Conservation (phyloP, 2,329 filamentous ascomycete species). For the Apiospora sp. region DNA sequence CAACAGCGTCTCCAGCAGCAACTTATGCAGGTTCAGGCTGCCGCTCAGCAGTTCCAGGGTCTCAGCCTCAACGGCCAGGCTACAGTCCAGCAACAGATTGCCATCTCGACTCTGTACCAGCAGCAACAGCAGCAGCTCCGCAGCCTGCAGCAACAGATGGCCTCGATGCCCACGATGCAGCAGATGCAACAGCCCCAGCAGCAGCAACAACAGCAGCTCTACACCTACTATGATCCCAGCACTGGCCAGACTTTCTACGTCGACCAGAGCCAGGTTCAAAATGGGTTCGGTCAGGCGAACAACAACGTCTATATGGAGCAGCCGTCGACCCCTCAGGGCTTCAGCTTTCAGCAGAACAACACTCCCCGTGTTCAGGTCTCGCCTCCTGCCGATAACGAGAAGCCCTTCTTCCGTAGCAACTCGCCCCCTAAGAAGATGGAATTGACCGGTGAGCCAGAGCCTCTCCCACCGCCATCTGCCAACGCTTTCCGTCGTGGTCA, state of each 20-base stretch:
- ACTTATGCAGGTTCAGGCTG: slow-evolving; percentile 81
- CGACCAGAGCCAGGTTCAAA: slow-evolving; percentile 63
- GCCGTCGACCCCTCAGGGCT: slow-evolving; percentile 44
- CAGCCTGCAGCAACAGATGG: slow-evolving; percentile 70
- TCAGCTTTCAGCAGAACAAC: slow-evolving; percentile 54
- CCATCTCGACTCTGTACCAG: slow-evolving; percentile 61
- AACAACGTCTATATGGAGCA: slow-evolving; percentile 51
- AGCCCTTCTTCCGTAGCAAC: slow-evolving; percentile 65
- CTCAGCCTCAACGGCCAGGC: slow-evolving; percentile 71
- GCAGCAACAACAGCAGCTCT: slow-evolving; percentile 67
- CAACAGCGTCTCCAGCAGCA: slow-evolving; percentile 96
- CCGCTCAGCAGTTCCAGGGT: slow-evolving; percentile 82
- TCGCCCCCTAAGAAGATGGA: slow-evolving; percentile 72
- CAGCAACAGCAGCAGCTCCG: slow-evolving; percentile 68
- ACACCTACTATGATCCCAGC: slow-evolving; percentile 83
- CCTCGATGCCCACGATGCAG: slow-evolving; percentile 39
- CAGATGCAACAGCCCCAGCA: slow-evolving; percentile 38
- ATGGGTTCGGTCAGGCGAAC: slow-evolving; percentile 45
- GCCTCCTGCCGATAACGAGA: slow-evolving; percentile 69
- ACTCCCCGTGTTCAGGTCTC: slow-evolving; percentile 83
- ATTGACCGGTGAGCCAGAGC: slow-evolving; percentile 71
- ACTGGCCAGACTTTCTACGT: slow-evolving; percentile 86
- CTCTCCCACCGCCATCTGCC: slow-evolving; percentile 85
- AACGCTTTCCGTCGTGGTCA: slow-evolving; percentile 94
- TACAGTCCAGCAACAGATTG: slow-evolving; percentile 53